Evolutionary conservation across 805 yeast genomes (phyloP).

Genomic region (Pichia manshurica): DNA sequence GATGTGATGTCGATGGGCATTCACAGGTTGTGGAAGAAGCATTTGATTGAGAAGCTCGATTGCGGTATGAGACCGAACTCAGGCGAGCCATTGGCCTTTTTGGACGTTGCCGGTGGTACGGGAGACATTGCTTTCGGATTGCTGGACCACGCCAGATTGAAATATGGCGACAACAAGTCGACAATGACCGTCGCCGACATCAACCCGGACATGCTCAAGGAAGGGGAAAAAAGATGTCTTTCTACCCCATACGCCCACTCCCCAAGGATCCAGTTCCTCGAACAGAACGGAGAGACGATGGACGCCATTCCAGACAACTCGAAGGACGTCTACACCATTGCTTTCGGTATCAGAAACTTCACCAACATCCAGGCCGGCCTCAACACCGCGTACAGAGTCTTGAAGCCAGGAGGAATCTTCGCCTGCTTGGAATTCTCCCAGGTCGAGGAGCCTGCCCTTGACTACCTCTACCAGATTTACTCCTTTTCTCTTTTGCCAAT

Average conservation of each 20-base stretch:
- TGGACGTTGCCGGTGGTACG: slow-evolving; percentile 98
- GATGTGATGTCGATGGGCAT: slow-evolving; percentile 97
- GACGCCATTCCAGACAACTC: slow-evolving; percentile 80
- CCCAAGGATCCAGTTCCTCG: slow-evolving; percentile 70
- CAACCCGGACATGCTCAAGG: slow-evolving; percentile 91
- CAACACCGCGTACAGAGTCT: slow-evolving; percentile 89
- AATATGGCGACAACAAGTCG: slow-evolving; percentile 67
- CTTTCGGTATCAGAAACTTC: slow-evolving; percentile 96
- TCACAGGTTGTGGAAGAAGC: slow-evolving; percentile 92
- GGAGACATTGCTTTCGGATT: slow-evolving; percentile 97
- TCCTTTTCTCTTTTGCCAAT: slow-evolving; percentile 83
- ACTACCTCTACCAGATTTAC: slow-evolving; percentile 77
- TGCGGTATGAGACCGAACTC: slow-evolving; percentile 88
- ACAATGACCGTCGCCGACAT: slow-evolving; percentile 92
- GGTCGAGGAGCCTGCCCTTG: slow-evolving; percentile 73
- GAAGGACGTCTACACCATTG: slow-evolving; percentile 92
- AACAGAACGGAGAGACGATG: slow-evolving; percentile 88
- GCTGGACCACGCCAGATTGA: slow-evolving; percentile 79
- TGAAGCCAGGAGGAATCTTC: slow-evolving; percentile 96
- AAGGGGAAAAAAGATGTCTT: slow-evolving; percentile 76
- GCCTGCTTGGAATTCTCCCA: slow-evolving; percentile 95
- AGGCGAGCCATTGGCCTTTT: slow-evolving; percentile 69
- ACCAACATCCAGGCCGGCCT: slow-evolving; percentile 92
- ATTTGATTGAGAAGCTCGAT: slow-evolving; percentile 79
- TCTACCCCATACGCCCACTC: slow-evolving; percentile 55